Evolutionary conservation across 345 rosid species (phyloP).

Genomic region (Cardamine resedifolia): DNA sequence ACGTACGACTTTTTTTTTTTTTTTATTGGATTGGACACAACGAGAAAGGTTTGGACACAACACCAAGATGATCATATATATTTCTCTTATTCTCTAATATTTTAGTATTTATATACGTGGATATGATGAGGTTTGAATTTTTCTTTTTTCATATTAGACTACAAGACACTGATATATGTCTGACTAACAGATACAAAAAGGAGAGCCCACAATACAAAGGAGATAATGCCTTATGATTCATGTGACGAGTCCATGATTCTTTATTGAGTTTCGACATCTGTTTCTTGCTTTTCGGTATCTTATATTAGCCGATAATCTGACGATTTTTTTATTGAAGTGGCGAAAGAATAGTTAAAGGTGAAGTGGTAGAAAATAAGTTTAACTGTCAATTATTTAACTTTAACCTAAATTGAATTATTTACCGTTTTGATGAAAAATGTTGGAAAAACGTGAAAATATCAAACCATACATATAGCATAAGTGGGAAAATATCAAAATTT

Average conservation of each 20-base stretch:
- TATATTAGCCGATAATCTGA: background rate
- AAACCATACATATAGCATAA: background rate
- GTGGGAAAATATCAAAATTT: background rate
- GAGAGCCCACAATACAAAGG: background rate
- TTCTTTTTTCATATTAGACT: background rate
- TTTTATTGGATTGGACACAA: slow-evolving; percentile 37
- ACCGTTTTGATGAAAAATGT: background rate
- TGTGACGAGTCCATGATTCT: background rate
- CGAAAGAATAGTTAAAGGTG: background rate
- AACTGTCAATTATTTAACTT: background rate
- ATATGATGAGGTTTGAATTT: background rate
- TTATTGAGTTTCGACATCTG: background rate
- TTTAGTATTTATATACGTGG: background rate
- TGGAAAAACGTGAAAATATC: too few species aligned
- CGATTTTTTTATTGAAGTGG: background rate
- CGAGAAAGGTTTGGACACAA: slow-evolving; percentile 32
- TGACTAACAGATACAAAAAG: background rate
- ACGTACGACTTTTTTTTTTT: slow-evolving; percentile 1
- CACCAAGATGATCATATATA: too few species aligned
- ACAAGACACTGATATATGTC: slow-evolving; percentile 20
- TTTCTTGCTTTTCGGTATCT: background rate
- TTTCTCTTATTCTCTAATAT: too few species aligned
- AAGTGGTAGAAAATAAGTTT: background rate
- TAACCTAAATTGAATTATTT: background rate
- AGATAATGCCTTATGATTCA: background rate